Percentiles rank a stretch among this genome's conserved stretches.
These are phyloP conservation scores for Saturnispora saitoi DNA, from an alignment of 805 yeast species.

Conservation along the genomic window DNA sequence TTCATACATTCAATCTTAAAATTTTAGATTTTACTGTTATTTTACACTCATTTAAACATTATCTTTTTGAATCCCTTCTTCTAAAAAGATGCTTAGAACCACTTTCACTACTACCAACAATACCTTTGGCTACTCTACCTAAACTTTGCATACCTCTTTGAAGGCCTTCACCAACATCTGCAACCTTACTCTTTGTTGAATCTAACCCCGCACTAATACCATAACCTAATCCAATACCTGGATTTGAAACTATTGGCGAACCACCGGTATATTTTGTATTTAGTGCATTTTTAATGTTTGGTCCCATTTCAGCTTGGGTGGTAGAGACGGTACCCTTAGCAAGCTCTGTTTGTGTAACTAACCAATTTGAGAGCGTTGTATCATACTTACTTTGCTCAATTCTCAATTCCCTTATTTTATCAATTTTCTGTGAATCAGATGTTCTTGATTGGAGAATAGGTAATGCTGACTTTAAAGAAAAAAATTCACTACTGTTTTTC, in stretches of 20 bases:
- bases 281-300: conserved; percentile 4
- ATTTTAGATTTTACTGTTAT: background rate
- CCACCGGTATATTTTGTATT: conserved; percentile 6
- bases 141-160: conserved; percentile 9
- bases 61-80: conserved; percentile 1
- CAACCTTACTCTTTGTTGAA: conserved; percentile 6
- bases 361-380: conserved; percentile 2
- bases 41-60: background rate
- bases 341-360: conserved; percentile 5
- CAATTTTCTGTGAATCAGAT: background rate
- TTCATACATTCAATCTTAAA: too few relatives aligned
- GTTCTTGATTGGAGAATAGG: background rate
- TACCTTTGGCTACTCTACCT: conserved; percentile 7
- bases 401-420: background rate
- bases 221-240: conserved; percentile 5
- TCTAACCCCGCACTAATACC: conserved; percentile 7
- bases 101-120: conserved; percentile 1
- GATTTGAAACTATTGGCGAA: background rate
- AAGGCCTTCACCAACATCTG: conserved; percentile 8
- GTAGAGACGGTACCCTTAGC: conserved; percentile 1
- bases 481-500: background rate
- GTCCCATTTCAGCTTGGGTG: conserved; percentile 3
- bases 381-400: background rate
- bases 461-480: background rate
- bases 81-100: background rate